A percentile compares a stretch with the other conserved stretches of the same genome.
phyloP scores from a whole-genome alignment of 1,284 basidiomycete genomes.

The Trametes pubescens region DNA sequence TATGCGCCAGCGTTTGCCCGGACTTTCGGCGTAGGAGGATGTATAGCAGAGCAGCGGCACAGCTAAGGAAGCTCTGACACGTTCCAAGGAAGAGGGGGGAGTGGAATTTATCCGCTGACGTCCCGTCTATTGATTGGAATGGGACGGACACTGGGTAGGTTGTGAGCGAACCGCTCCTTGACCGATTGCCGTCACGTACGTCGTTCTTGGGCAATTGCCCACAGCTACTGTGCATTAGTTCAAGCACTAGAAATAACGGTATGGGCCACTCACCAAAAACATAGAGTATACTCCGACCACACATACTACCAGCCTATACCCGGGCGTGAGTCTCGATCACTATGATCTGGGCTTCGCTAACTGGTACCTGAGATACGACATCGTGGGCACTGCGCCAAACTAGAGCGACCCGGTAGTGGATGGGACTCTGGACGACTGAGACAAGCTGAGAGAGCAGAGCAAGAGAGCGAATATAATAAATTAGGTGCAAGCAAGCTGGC shows the following conservation, averaged over 20 bases:
- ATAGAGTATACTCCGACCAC: conserved; percentile 79
- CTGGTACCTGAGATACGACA: conserved; percentile 31
- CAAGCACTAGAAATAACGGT: not conserved
- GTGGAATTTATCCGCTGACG: conserved; percentile 80
- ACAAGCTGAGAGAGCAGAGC: conserved; percentile 9
- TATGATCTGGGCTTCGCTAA: not conserved
- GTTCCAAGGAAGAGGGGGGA: conserved; percentile 90
- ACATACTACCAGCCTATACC: conserved; percentile 66
- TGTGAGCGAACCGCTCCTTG: conserved; percentile 2
- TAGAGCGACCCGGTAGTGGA: not conserved
- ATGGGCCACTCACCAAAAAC: conserved; percentile 66
- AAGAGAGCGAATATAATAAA: conserved; percentile 25
- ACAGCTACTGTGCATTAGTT: conserved; percentile 59
- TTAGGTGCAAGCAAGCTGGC: conserved; percentile 24
- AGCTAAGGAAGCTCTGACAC: conserved; percentile 85
- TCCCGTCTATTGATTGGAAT: conserved; percentile 73
- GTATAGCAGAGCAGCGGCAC: conserved; percentile 82
- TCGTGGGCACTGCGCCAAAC: not conserved
- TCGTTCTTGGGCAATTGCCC: conserved; percentile 93
- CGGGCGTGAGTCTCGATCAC: conserved; percentile 11
- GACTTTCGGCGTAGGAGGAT: conserved; percentile 73
- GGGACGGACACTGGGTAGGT: conserved; percentile 77
- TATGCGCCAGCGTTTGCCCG: conserved; percentile 57
- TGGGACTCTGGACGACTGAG: not conserved
- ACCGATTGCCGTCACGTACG: conserved; percentile 56